phyloP scores from a whole-genome alignment of 164 flowering plant genomes.

The Saururus chinensis region DNA sequence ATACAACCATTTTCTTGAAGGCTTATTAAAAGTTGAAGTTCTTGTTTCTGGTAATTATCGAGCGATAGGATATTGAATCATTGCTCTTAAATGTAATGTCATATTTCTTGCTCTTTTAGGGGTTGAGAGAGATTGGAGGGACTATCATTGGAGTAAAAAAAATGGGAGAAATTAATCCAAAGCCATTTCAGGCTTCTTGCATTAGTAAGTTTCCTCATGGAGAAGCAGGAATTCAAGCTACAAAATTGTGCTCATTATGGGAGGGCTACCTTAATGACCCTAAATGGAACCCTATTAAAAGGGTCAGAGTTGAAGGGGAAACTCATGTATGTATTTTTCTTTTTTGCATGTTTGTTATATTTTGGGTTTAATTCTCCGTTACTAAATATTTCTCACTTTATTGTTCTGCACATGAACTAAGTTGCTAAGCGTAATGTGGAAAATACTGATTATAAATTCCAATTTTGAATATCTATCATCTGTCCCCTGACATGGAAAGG shows the following conservation, averaged over 20 bases:
- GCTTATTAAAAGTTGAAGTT: background rate
- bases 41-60: background rate
- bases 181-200: slow-evolving; percentile 50
- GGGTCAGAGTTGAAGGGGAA: slow-evolving; percentile 23
- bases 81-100: background rate
- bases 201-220: slow-evolving; percentile 38
- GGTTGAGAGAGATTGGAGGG: slow-evolving; percentile 32
- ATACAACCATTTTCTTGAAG: slow-evolving; percentile 7
- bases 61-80: background rate
- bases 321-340: slow-evolving; percentile 23
- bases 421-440: no score
- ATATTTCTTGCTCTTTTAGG: slow-evolving; percentile 20
- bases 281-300: slow-evolving; percentile 71
- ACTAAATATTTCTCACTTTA: background rate
- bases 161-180: slow-evolving; percentile 75
- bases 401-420: no score
- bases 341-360: slow-evolving; percentile 11
- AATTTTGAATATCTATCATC: no score
- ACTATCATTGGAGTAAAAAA: slow-evolving; percentile 53
- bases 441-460: no score
- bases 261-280: slow-evolving; percentile 55
- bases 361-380: slow-evolving; percentile 13
- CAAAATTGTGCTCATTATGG: slow-evolving; percentile 67
- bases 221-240: slow-evolving; percentile 43
- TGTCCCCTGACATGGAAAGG: no score